These are phyloP conservation scores for Rhodotorula sp. DNA, from an alignment of 1,284 basidiomycete species.

Conservation along the genomic window DNA sequence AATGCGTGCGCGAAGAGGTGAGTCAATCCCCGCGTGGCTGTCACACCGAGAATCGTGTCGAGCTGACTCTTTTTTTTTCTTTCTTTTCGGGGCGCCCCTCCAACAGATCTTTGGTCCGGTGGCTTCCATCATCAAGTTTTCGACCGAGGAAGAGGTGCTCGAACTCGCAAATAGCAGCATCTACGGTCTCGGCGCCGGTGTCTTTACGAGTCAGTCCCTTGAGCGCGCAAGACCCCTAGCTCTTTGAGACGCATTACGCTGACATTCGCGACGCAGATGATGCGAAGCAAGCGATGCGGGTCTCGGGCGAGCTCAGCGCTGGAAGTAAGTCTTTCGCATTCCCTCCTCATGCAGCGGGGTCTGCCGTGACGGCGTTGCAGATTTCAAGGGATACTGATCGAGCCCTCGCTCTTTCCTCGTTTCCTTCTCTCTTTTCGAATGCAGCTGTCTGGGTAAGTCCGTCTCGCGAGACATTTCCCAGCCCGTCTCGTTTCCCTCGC, in stretches of 20 bases:
- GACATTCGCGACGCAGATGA: conserved; percentile 53
- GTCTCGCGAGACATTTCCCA: not conserved
- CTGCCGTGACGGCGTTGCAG: too few species aligned
- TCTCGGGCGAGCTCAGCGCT: conserved; percentile 76
- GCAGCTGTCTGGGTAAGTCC: not conserved
- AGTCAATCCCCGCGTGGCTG: not conserved
- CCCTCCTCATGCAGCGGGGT: too few species aligned
- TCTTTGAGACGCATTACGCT: too few species aligned
- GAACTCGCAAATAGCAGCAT: conserved; percentile 75
- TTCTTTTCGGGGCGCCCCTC: too few species aligned
- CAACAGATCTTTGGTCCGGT: conserved; percentile 46
- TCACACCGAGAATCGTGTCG: not conserved
- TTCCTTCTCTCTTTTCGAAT: too few species aligned
- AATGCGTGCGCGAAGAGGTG: conserved; percentile 48
- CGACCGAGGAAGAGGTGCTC: conserved; percentile 59
- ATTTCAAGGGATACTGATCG: not conserved
- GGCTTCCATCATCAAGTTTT: conserved; percentile 42
- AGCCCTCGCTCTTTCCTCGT: too few species aligned
- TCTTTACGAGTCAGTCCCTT: conserved; percentile 62
- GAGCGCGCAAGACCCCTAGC: not conserved
- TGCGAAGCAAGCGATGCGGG: conserved; percentile 81
- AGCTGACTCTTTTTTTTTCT: not conserved
- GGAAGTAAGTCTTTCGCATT: conserved; percentile 52
- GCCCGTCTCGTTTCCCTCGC: not conserved
- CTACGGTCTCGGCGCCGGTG: conserved; percentile 83